Percentiles rank a stretch among this genome's conserved stretches.
Conservation (phyloP, 148 eudicot species). For the Cornus controversa region DNA sequence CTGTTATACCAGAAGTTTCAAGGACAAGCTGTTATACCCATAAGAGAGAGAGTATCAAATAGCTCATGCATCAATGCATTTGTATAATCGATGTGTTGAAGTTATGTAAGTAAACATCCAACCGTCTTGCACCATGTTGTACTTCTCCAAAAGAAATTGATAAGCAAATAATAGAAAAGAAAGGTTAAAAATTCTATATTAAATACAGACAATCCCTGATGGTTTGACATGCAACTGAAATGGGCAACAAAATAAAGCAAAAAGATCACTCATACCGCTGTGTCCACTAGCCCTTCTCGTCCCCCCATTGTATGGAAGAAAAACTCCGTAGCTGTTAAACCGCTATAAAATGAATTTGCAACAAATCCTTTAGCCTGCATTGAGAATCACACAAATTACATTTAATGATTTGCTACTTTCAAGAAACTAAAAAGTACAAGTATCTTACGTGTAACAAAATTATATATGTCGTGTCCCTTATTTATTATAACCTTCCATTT, state of each 20-base stretch:
- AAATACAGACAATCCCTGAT: too few relatives aligned
- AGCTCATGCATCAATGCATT: too few relatives aligned
- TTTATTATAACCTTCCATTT: background rate
- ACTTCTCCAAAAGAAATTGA: too few relatives aligned
- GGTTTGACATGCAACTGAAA: background rate
- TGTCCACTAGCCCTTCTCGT: conserved; percentile 98
- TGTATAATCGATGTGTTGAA: too few relatives aligned
- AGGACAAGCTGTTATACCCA: too few relatives aligned
- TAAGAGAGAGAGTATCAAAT: too few relatives aligned
- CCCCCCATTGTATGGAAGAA: conserved; percentile 99
- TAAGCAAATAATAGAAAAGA: too few relatives aligned
- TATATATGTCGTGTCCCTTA: background rate
- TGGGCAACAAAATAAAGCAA: conserved; percentile 7
- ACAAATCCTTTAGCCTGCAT: conserved; percentile 98
- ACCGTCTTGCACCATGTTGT: too few relatives aligned
- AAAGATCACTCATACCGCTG: conserved; percentile 66
- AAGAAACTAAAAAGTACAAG: background rate
- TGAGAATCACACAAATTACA: conserved; percentile 11
- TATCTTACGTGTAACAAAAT: too few relatives aligned
- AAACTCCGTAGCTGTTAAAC: conserved; percentile 91
- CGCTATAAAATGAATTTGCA: conserved; percentile 86
- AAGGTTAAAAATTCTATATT: too few relatives aligned
- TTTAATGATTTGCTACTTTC: background rate
- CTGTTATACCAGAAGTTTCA: too few relatives aligned
- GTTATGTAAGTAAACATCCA: too few relatives aligned